Evolutionary conservation across 1,139 yeast genomes (phyloP).

Genomic region (Magnusiomyces paraingens): DNA sequence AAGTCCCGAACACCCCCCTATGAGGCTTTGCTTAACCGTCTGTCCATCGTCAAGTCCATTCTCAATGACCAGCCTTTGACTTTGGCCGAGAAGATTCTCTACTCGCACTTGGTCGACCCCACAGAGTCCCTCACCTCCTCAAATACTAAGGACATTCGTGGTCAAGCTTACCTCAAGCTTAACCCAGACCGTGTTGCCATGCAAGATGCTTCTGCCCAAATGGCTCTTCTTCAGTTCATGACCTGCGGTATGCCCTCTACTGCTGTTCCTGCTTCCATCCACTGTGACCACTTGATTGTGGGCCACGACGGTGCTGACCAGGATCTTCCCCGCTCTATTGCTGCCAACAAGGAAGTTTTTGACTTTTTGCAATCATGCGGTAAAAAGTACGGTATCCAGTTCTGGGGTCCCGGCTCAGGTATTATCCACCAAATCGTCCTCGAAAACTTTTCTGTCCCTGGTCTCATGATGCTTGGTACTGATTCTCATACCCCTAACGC

Average conservation of each 20-base stretch:
- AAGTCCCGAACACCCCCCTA: constrained; percentile 82
- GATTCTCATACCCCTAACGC: constrained; percentile 98
- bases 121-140: constrained; percentile 60
- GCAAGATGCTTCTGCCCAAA: constrained; percentile 99
- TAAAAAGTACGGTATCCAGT: constrained; percentile 87
- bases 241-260: constrained; percentile 85
- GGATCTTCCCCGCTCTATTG: constrained; percentile 69
- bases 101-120: constrained; percentile 83
- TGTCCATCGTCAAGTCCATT: constrained; percentile 55
- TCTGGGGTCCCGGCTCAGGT: constrained; percentile 99
- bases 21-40: constrained; percentile 58
- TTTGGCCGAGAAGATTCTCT: constrained; percentile 85
- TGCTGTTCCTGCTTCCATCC: constrained; percentile 90
- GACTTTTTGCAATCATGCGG: constrained; percentile 89
- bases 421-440: constrained; percentile 95
- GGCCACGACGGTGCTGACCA: constrained; percentile 85
- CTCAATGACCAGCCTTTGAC: constrained; percentile 73
- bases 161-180: constrained; percentile 76
- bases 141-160: constrained; percentile 52
- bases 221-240: constrained; percentile 95
- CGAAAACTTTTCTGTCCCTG: constrained; percentile 93
- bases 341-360: constrained; percentile 87
- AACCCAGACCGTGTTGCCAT: constrained; percentile 98
- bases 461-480: constrained; percentile 92
- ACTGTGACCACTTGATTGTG: constrained; percentile 95